Base-by-base conservation (phyloP, 495 filamentous ascomycete species). In the Glarea lozoyensis region DNA sequence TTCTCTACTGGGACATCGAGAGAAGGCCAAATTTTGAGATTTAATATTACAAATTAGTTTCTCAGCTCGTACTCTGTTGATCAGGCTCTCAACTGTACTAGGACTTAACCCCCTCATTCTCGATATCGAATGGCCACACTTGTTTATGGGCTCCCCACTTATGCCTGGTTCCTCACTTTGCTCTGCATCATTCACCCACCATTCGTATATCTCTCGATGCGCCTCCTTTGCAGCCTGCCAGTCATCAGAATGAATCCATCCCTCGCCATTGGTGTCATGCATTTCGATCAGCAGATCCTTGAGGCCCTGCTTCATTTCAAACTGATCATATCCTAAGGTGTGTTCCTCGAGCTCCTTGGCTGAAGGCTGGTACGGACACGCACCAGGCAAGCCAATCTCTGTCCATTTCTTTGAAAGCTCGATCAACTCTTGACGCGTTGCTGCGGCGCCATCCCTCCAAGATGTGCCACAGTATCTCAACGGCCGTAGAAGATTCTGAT, bases 401-500 rank as follows among this genome's bases (percentile, higher is more conserved):
- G 55, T 55, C 68, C 62, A 69, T 40, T 46, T 44, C 16, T 35
- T 50, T 11, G 60, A 42, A 32, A 58, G 57, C 30, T 66, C 58
- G 37, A 70, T 69, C 38, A 69, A 43, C 45, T 65, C 61, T 19
- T 68, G 53, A 11, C 54, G 60, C 42, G 68, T 56, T 20, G 56
- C 64, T 33, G 59, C 60, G 10, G 59, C 61, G 19, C 67, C 60
- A 50, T 69, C 62, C 49, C 59, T 64, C 59, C 62, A 71, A n/a
- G 61, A 64, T 40, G 59, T 58, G 50, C 65, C 61, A 50, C 60
- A 60, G 48, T 68, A 67, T 23, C 48, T 57, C 46, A 65, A 66
- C 17, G 60, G 66, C 45, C 65, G 58, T 45, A 68, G 60, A 10
- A 69, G 44, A 16, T 50, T 52, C 21, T 64, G 52, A 29, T 70